Evolutionary conservation across 139 green algal genomes (phyloP), one percentile per base, ranked within the genome.

Genomic region (Yamagishiella unicocca): DNA sequence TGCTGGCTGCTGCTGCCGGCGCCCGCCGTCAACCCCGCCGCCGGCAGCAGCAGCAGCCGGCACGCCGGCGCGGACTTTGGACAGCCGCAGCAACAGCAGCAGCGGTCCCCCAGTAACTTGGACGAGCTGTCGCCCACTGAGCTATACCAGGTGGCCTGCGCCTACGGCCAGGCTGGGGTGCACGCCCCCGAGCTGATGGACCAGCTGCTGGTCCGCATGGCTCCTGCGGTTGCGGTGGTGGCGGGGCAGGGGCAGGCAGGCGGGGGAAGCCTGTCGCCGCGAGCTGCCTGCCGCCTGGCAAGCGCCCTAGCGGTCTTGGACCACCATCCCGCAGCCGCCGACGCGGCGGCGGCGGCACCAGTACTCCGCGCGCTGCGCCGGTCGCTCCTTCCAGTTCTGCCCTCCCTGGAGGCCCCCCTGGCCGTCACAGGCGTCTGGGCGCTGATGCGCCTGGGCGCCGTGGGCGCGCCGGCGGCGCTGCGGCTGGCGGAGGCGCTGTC

Each of bases 121-220:
- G 79, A 85, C 58, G 79, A 62, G 61, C 42, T 85, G 29, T 29
- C 1, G 4, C 31, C 29, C 21, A 42, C 12, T 4, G 61, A 75
- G 29, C 22, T 75, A 29, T 75, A 46, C 61, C 35, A 42, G 7
- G 61, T 85, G 40, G 61, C 29, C 21, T 75, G 40, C 27, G 79
- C 79, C 42, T 85, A 85, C 58, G 79, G 76, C 53, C 45, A 70
- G 61, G 53, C 35, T 17, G 42, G 79, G 25, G 58, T 75, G 38
- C 17, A 43, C 19, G 79, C 62, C 10, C 61, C 61, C 14, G 4
- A 2, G 79, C 61, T 85, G 21, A 40, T 75, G 61, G 58, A 75
- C 31, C 61, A 37, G n/a, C 9, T 62, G n/a, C 62, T 85, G 29
- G 58, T 4, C 0, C 40, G 79, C 6, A 27, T 85, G 40, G 70